These are phyloP conservation scores for Microdochium trichocladiopsis DNA, from an alignment of 2,329 filamentous ascomycete genomes.

Conservation along the genomic window DNA sequence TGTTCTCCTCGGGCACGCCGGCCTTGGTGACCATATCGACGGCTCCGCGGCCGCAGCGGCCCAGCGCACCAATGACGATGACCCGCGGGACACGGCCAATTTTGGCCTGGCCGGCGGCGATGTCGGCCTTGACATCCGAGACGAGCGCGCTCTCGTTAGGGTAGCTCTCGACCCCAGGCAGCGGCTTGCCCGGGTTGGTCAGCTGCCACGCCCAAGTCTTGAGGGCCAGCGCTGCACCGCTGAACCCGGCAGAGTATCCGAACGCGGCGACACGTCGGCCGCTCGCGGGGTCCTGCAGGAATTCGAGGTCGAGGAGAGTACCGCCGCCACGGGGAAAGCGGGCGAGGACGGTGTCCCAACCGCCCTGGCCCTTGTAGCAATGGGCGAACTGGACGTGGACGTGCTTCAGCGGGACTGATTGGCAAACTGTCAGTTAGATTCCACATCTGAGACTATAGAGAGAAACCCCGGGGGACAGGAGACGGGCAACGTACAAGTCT, in stretches of 20 bases:
- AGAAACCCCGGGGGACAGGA: no score
- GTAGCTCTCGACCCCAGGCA: conserved; percentile 62
- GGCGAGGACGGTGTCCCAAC: conserved; percentile 73
- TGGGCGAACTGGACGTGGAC: conserved; percentile 67
- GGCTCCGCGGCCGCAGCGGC: conserved; percentile 78
- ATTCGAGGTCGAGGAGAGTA: conserved; percentile 79
- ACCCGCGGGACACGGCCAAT: conserved; percentile 62
- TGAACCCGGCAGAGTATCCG: conserved; percentile 70
- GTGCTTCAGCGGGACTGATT: conserved; percentile 58
- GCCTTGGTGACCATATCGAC: conserved; percentile 71
- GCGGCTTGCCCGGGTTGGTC: conserved; percentile 57
- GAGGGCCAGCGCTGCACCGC: conserved; percentile 65
- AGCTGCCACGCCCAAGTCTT: conserved; percentile 82
- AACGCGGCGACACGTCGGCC: conserved; percentile 68
- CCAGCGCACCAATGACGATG: conserved; percentile 79
- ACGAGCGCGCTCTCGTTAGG: conserved; percentile 70
- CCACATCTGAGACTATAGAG: neutral
- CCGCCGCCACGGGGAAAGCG: conserved; percentile 73
- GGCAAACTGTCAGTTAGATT: neutral
- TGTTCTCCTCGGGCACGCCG: conserved; percentile 62
- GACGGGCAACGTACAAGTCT: conserved; percentile 44
- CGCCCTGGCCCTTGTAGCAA: conserved; percentile 69
- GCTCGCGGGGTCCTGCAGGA: conserved; percentile 61
- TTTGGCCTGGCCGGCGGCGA: conserved; percentile 56
- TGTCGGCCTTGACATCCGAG: conserved; percentile 62